phyloP scores from a whole-genome alignment of 495 filamentous ascomycete genomes.

The Aspergillus olivimuriae region DNA sequence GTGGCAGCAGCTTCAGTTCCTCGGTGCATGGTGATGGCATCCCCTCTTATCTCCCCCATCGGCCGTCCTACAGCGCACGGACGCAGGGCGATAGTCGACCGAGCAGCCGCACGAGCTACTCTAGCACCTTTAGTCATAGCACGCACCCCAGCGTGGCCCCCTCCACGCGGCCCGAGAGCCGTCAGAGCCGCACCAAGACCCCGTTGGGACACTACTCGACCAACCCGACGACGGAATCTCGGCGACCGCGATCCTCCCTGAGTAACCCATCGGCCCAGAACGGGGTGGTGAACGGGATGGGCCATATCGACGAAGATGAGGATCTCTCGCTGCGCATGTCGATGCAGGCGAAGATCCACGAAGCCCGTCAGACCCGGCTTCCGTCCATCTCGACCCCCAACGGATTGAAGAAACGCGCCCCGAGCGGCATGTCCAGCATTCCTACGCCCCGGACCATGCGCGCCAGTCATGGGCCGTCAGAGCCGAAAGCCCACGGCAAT shows the following conservation, averaged over 20 bases:
- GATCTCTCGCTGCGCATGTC: constrained; percentile 33
- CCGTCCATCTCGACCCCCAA: constrained; percentile 32
- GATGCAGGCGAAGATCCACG: constrained; percentile 24
- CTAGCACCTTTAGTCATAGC: constrained; percentile 40
- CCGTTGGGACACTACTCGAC: constrained; percentile 48
- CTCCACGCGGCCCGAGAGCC: constrained; percentile 54
- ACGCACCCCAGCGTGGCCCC: constrained; percentile 26
- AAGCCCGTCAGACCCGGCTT: constrained; percentile 21
- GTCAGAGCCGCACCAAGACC: constrained; percentile 64
- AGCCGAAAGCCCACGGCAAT: constrained; percentile 43
- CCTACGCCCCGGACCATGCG: constrained; percentile 45
- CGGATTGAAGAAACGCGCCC: constrained; percentile 44
- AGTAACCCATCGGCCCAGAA: constrained; percentile 36
- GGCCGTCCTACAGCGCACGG: constrained; percentile 46
- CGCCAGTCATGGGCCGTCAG: constrained; percentile 44
- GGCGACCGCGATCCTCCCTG: constrained; percentile 42
- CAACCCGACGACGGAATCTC: constrained; percentile 38
- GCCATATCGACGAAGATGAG: constrained; percentile 38
- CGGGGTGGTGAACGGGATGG: constrained; percentile 31
- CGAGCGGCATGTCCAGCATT: constrained; percentile 46
- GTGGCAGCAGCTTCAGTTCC: constrained; percentile 54
- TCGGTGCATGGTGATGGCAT: constrained; percentile 44
- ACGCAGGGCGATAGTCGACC: constrained; percentile 40
- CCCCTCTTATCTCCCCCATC: constrained; percentile 38
- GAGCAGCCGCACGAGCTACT: constrained; percentile 40